These are phyloP conservation scores for Coix lacrymajobi DNA, from an alignment of 176 grass and related monocot genomes.

Conservation along the genomic window DNA sequence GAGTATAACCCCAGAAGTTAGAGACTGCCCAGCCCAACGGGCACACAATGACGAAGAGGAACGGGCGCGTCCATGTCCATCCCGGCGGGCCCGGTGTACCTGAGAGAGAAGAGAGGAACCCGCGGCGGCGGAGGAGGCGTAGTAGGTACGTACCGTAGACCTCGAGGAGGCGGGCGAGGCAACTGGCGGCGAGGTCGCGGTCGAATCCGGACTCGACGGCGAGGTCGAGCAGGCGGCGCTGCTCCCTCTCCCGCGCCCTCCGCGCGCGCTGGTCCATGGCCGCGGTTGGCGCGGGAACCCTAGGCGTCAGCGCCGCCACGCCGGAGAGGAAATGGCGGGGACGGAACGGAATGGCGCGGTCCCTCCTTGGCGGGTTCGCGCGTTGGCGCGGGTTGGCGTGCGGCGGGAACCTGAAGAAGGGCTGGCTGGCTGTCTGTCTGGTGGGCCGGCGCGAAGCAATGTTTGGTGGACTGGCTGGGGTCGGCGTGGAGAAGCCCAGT, in stretches of 20 bases:
- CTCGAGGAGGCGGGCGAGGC: slow-evolving; percentile 48
- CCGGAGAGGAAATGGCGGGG: background rate
- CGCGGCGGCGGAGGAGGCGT: background rate
- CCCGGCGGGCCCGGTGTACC: background rate
- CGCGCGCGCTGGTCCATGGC: slow-evolving; percentile 20
- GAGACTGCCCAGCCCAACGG: background rate
- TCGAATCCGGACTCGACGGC: slow-evolving; percentile 47
- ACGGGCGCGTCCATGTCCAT: background rate
- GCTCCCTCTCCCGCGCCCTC: slow-evolving; percentile 2
- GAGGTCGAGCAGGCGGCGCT: slow-evolving; percentile 23
- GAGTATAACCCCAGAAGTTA: background rate
- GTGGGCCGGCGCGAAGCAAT: no score
- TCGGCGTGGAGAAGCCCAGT: no score
- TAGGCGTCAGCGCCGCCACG: background rate
- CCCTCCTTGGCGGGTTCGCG: background rate
- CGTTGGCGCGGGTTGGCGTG: no score
- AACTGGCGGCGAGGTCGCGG: slow-evolving; percentile 19
- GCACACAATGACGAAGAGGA: background rate
- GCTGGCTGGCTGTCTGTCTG: no score
- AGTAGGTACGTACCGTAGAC: slow-evolving; percentile 44
- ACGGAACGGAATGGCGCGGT: background rate
- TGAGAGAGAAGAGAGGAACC: no score
- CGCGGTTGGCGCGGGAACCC: background rate
- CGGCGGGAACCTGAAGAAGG: background rate
- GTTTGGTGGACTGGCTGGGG: no score